phyloP scores from a whole-genome alignment of 441 rosid genomes.

The Heliophila coronopifolia region DNA sequence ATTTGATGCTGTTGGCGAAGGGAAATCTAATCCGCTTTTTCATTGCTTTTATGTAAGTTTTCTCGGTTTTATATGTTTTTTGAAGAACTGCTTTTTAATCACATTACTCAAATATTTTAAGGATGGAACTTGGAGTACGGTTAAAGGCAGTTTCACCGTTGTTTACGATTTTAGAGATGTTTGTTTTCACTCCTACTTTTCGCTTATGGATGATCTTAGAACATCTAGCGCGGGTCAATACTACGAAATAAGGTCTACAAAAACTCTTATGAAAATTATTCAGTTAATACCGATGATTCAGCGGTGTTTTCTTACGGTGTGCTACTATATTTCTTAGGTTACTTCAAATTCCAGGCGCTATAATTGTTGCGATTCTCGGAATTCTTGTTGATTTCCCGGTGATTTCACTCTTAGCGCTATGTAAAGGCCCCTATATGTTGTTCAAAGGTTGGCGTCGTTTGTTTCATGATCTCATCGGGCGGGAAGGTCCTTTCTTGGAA shows the following conservation, averaged over 20 bases:
- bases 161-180: slow-evolving; percentile 66
- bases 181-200: slow-evolving; percentile 68
- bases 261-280: background rate
- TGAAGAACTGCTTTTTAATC: background rate
- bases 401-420: slow-evolving; percentile 62
- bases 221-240: slow-evolving; percentile 38
- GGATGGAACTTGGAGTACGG: slow-evolving; percentile 90
- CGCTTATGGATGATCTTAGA: slow-evolving; percentile 62
- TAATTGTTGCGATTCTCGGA: slow-evolving; percentile 52
- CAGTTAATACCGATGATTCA: background rate
- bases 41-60: slow-evolving; percentile 70
- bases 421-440: slow-evolving; percentile 84
- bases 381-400: slow-evolving; percentile 55
- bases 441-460: slow-evolving; percentile 89
- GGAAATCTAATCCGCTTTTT: slow-evolving; percentile 48
- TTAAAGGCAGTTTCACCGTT: slow-evolving; percentile 54
- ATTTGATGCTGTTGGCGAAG: slow-evolving; percentile 86
- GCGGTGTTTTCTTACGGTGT: background rate
- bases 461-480: slow-evolving; percentile 87
- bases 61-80: background rate
- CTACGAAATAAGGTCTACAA: slow-evolving; percentile 74
- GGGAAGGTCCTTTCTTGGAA: slow-evolving; percentile 98
- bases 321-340: slow-evolving; percentile 39
- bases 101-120: slow-evolving; percentile 27
- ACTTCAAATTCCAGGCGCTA: slow-evolving; percentile 58